Evolutionary conservation across 441 rosid genomes (phyloP).

Genomic region (Erodium trifolium): DNA sequence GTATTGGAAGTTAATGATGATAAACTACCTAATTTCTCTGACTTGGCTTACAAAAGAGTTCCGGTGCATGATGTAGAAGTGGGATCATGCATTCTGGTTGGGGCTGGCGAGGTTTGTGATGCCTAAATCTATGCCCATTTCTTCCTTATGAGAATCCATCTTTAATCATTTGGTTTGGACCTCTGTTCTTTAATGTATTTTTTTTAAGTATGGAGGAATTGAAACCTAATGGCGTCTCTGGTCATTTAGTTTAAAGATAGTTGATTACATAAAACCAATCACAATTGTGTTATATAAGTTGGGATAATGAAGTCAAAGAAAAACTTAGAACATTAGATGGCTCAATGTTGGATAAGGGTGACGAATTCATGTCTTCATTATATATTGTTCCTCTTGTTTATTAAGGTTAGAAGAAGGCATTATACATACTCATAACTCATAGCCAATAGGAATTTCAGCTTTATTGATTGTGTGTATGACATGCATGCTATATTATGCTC

Average conservation of each 20-base stretch:
- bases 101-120: constrained; percentile 93
- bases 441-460: neutral
- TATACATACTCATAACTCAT: neutral
- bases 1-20: constrained; percentile 55
- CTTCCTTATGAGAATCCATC: neutral
- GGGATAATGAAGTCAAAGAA: neutral
- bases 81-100: constrained; percentile 82
- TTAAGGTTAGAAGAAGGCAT: neutral
- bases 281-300: neutral
- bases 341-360: neutral
- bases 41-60: constrained; percentile 63
- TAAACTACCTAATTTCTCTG: constrained; percentile 53
- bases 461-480: neutral
- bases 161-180: neutral
- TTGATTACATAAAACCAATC: neutral
- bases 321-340: neutral
- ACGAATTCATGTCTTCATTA: neutral
- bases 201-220: neutral
- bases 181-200: neutral
- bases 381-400: neutral
- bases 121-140: constrained; percentile 7
- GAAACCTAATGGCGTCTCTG: neutral
- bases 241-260: neutral
- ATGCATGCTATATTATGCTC: neutral
- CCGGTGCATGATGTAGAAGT: constrained; percentile 79